Percentiles rank a stretch among this genome's conserved stretches.
phyloP scores from a whole-genome alignment of 805 yeast species.

The Sporopachydermia lactativora region DNA sequence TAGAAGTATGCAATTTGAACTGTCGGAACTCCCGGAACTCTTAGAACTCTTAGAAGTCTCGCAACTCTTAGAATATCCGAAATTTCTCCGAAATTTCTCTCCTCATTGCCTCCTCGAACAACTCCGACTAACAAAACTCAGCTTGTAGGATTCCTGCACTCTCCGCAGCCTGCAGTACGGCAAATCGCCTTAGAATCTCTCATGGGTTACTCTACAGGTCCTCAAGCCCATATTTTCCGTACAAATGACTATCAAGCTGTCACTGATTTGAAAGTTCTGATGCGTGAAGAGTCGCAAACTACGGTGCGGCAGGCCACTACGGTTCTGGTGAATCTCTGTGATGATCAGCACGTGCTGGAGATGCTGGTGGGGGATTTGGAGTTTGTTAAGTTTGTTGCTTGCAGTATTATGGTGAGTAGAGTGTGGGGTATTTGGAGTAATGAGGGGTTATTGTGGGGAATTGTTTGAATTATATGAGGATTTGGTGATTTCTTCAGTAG shows the following conservation, averaged over 20 bases:
- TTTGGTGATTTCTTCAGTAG: no score
- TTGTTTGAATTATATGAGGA: no score
- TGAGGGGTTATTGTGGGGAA: no score
- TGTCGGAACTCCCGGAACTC: no score
- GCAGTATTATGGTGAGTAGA: conserved; percentile 31
- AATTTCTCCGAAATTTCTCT: no score
- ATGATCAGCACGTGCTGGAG: conserved; percentile 46
- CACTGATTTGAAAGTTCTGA: conserved; percentile 50
- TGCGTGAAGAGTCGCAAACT: conserved; percentile 38
- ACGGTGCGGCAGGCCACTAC: conserved; percentile 58
- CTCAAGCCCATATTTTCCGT: conserved; percentile 50
- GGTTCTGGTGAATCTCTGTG: conserved; percentile 72
- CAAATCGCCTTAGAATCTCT: conserved; percentile 76
- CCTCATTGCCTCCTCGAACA: no score
- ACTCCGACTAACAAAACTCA: conserved; percentile 13
- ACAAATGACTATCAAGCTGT: conserved; percentile 59
- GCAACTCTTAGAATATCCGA: no score
- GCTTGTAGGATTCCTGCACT: conserved; percentile 68
- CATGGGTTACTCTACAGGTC: conserved; percentile 68
- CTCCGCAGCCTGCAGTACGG: conserved; percentile 65
- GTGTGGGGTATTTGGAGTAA: no score
- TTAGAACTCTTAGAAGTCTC: no score
- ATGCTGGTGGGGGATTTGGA: conserved; percentile 49
- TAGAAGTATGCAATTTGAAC: conserved; percentile 29
- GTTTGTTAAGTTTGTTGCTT: conserved; percentile 25